A percentile compares a stretch with the other conserved stretches of the same genome.
Conservation (phyloP, 2,329 filamentous ascomycete genomes). For the Colletotrichum costaricense region DNA sequence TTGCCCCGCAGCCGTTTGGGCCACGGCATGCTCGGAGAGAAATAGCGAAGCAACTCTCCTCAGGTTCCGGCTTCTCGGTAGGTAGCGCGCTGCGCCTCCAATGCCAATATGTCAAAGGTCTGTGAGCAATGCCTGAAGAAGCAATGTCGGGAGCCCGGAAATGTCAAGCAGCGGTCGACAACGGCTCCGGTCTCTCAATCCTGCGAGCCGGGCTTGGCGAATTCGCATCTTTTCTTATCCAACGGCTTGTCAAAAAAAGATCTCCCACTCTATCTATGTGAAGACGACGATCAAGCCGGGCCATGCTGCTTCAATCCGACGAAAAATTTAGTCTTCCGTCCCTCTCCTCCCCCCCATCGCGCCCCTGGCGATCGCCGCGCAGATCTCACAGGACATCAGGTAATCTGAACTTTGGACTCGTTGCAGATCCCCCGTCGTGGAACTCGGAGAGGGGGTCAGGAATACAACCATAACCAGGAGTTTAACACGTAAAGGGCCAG, state of each 20-base stretch:
- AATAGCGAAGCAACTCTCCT: neutral
- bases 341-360: no score
- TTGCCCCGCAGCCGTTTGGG: neutral
- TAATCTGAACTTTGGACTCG: constrained; percentile 24
- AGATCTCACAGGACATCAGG: constrained; percentile 31
- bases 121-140: neutral
- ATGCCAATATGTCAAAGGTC: neutral
- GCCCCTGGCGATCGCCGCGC: constrained; percentile 23
- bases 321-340: neutral
- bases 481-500: neutral
- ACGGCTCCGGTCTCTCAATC: neutral
- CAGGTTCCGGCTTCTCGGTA: neutral
- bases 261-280: constrained; percentile 12
- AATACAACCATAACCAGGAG: neutral
- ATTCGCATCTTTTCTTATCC: neutral
- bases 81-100: neutral
- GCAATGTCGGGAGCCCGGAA: neutral
- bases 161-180: neutral
- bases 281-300: constrained; percentile 11
- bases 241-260: neutral
- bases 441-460: neutral
- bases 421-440: constrained; percentile 19
- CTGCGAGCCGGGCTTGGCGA: neutral
- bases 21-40: neutral
- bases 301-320: constrained; percentile 9